A percentile compares a stretch with the other conserved stretches of the same genome.
Conservation (phyloP, 1,139 yeast species). For the Candida smagusa region DNA sequence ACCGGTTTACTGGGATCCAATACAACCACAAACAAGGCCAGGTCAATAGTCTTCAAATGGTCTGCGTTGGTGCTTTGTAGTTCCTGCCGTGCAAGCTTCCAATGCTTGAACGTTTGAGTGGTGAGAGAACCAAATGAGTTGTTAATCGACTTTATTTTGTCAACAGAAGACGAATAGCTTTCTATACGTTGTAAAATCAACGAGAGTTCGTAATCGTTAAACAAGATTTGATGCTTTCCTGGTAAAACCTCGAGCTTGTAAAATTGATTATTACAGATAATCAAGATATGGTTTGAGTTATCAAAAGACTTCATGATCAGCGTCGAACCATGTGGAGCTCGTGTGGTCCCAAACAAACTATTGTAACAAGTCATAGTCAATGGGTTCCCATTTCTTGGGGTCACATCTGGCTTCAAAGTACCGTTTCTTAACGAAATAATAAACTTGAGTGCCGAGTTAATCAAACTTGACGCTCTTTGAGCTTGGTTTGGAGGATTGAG, state of each 20-base stretch:
- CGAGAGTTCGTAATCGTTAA: conserved; percentile 55
- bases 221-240: conserved; percentile 34
- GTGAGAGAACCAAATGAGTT: conserved; percentile 69
- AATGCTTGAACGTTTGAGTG: conserved; percentile 59
- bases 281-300: conserved; percentile 48
- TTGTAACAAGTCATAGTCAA: conserved; percentile 66
- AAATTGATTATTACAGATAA: conserved; percentile 62
- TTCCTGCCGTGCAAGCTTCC: conserved; percentile 59
- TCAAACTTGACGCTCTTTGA: conserved; percentile 63
- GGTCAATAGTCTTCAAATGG: conserved; percentile 50
- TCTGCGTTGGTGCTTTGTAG: conserved; percentile 44
- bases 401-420: conserved; percentile 52
- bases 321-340: conserved; percentile 45
- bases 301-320: conserved; percentile 23
- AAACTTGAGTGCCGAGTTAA: conserved; percentile 64
- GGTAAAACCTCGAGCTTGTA: conserved; percentile 58
- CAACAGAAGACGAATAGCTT: conserved; percentile 38
- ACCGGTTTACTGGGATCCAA: conserved; percentile 54
- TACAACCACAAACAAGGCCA: conserved; percentile 65
- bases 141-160: conserved; percentile 40
- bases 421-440: conserved; percentile 55
- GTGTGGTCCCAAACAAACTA: conserved; percentile 65
- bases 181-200: conserved; percentile 48
- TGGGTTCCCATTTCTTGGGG: conserved; percentile 49
- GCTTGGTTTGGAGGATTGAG: conserved; percentile 61